These are phyloP conservation scores for Syzygium aqueum DNA, from an alignment of 345 rosid genomes.

Conservation along the genomic window DNA sequence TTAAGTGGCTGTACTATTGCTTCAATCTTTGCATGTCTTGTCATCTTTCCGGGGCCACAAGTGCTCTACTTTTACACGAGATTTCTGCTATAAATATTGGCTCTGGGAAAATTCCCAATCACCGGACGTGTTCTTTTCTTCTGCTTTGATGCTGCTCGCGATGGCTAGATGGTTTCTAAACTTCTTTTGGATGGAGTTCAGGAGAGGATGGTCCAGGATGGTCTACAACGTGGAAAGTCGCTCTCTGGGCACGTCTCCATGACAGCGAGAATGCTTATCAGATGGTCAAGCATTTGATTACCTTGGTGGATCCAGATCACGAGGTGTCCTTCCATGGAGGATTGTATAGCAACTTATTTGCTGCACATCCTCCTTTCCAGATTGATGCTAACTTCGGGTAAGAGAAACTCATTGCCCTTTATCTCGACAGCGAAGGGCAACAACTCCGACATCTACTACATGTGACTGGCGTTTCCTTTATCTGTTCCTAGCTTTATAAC, in stretches of 20 bases:
- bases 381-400: conserved; percentile 98
- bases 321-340: conserved; percentile 69
- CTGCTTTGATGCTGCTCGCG: background rate
- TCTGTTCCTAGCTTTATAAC: conserved; percentile 48
- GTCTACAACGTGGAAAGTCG: conserved; percentile 87
- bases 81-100: background rate
- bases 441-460: background rate
- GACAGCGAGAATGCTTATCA: conserved; percentile 62
- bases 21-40: background rate
- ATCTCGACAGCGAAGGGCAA: background rate
- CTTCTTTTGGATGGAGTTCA: conserved; percentile 5
- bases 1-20: background rate
- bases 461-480: background rate
- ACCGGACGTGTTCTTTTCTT: background rate
- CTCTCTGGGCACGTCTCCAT: conserved; percentile 81
- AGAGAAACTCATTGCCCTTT: background rate
- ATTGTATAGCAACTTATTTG: conserved; percentile 77
- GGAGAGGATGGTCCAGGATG: conserved; percentile 98
- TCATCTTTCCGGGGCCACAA: background rate
- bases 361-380: conserved; percentile 96
- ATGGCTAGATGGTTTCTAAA: background rate
- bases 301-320: conserved; percentile 66
- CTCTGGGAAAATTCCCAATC: background rate
- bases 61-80: background rate
- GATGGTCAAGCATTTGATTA: conserved; percentile 65